Base-by-base conservation (phyloP, 208 protist genomes). In the Trypanosoma platydactyli region DNA sequence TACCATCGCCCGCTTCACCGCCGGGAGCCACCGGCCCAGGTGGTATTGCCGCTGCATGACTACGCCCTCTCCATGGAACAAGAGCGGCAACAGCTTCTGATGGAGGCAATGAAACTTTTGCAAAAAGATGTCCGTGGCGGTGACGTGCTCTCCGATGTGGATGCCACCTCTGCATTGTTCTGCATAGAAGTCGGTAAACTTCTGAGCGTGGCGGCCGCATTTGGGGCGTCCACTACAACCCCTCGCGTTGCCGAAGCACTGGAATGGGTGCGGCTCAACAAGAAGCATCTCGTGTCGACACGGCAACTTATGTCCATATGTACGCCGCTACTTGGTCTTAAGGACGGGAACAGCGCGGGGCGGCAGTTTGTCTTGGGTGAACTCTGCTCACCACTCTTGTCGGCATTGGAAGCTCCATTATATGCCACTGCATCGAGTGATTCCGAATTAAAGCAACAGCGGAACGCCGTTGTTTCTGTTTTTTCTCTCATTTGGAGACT, bases 291-390 rank as follows among this genome's bases (percentile, higher is more conserved):
- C 16, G 58, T 38, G 20, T 86, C 83, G 5, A 64, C 80, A 22
- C 77, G 86, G 33, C 86, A 92, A 55, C 68, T 95, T 27, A 93
- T 93, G 83, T 95, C 89, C 5, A 73, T 93, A 12, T 72, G 71
- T 24, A 84, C 76, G 67, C 89, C 89, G 2, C 54, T 95, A 45
- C 18, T 89, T 1, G 85, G 79, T 63, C 54, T 95, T 24, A 50
- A 40, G 27, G 89, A 95, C 52, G 89, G 89, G 13, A 62, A 56
- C 11, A 81, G 71, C 2, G 58, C 60, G 11, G 89, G 89, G 3
- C 35, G 68, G 42, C 25, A 40, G 11, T 88, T 93, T 71, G 63
- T 95, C 5, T 51, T 80, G 25, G 57, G 65, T 30, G 71, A 73
- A 30, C 77, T 94, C 30, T 73, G 76, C 54, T 15, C 38, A 30